Evolutionary conservation across 257 asterid species (phyloP), one percentile per base, ranked within the genome.

Genomic region (Ballota nigra): DNA sequence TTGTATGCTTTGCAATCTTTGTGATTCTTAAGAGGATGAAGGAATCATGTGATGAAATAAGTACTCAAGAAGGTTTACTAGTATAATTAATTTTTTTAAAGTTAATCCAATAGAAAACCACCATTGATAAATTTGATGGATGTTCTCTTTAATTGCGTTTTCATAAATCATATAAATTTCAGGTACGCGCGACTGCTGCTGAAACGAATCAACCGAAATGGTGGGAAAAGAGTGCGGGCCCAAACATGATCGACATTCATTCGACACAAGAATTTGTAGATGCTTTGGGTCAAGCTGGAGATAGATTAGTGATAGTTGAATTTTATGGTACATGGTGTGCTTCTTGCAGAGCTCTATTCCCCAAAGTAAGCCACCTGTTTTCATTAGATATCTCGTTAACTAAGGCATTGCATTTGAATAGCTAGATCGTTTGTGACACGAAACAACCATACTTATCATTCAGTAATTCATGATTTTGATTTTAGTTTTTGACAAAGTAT

Each of bases 291-390:
- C 77, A 82, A 81, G 97, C 97, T 68, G 97, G 95, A 78, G 95
- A 90, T 65, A 83, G 87, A 71, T 80, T 90, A 66, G 97, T 88
- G 65, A 78, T 90, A 8, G 97, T 90, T 68, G 95, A 90, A 68
- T 79, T 88, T 75, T 90, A 83, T 78, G 96, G 88, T 36, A 81
- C 96, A 43, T 90, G 96, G 96, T 90, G 96, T 70, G 96, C 96
- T 71, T 90, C 96, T 74, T 90, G 96, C 66, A 85, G 92, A 81
- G 95, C 95, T 57, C 75, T 90, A 69, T 90, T 80, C 69, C 96
- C 96, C 56, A 90, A 86, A 89, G 95, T 90, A 68, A 56, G 76
- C 20, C 19, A n/a, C 4, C n/a, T 63, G 6, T 34, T 76, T 69
- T 45, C 11, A 66, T 34, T 15, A 29, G 34, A n/a, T 33, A 0